phyloP scores from a whole-genome alignment of 257 asterid genomes.

The Mentha longifolia region DNA sequence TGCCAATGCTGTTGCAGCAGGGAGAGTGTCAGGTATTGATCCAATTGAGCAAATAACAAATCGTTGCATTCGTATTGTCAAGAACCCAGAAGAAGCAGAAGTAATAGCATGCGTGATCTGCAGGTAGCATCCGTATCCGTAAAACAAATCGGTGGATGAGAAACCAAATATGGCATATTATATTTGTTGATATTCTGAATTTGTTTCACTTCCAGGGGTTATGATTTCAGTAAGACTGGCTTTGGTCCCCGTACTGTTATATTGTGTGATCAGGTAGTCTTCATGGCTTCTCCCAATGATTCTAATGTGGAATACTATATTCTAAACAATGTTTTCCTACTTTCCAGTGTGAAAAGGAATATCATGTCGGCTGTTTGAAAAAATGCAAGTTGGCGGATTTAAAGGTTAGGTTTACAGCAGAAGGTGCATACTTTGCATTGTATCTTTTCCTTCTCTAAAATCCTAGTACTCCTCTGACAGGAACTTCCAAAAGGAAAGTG shows the following conservation, averaged over 20 bases:
- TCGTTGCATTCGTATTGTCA: constrained; percentile 86
- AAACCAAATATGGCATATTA: constrained; percentile 15
- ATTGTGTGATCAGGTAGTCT: constrained; percentile 92
- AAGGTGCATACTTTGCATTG: constrained; percentile 10
- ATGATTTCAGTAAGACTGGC: constrained; percentile 95
- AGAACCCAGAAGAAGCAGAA: constrained; percentile 90
- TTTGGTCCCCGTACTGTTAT: constrained; percentile 99
- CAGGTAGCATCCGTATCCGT: constrained; percentile 72
- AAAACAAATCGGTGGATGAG: constrained; percentile 1
- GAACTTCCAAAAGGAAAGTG: constrained; percentile 96
- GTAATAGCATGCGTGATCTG: constrained; percentile 94
- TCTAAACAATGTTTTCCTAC: constrained; percentile 31
- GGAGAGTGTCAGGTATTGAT: constrained; percentile 77
- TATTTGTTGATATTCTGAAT: constrained; percentile 11
- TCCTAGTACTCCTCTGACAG: constrained; percentile 47
- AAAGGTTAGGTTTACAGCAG: constrained; percentile 60
- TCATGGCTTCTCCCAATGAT: constrained; percentile 29
- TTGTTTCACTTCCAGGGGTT: constrained; percentile 64
- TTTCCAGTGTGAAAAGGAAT: constrained; percentile 94
- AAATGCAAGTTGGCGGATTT: constrained; percentile 90
- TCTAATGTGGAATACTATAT: constrained; percentile 20
- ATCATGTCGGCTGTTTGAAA: constrained; percentile 97
- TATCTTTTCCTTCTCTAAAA: constrained; percentile 21
- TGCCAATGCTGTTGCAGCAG: constrained; percentile 94
- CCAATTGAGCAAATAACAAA: constrained; percentile 79